Base-by-base conservation (phyloP, 176 grass and related monocot genomes). In the Aegilops longissima region DNA sequence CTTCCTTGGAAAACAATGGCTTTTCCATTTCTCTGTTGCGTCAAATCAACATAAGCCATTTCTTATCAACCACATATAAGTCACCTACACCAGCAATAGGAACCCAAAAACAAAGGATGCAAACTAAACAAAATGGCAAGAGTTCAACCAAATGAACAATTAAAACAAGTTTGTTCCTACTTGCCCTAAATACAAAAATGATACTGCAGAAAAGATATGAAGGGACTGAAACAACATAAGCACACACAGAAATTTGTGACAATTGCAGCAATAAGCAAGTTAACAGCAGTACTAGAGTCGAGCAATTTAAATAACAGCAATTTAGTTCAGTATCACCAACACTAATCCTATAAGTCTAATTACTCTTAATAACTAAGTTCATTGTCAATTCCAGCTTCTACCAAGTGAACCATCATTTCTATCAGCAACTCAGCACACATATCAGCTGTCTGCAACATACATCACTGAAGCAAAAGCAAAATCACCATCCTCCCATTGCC, bases 341-440 rank as follows among this genome's bases (percentile, higher is more conserved):
- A 61, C 61, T 79, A 51, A 47, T 29, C 77, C 61, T 61, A 66
- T 36, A 87, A 35, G 44, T 52, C 36, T 76, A 86, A 56, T 40
- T 88, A 80, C 51, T 75, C 85, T 83, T 83, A 87, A 67, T 62
- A 52, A 75, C 30, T 36, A 25, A 74, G 85, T 84, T 84, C 49
- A 76, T 70, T 65, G 39, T 24, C 49, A 81, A 88, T 54, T 84
- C 70, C 62, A 84, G 69, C 61, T 91, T 88, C 89, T 88, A 88
- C 67, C n/a, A 62, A 77, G 69, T 20, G 47, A 91, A 84, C 51
- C 31, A 88, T 85, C 70, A 81, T 40, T 85, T 81, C 63, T 88
- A 88, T 40, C 62, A 70, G 61, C 18, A 71, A 76, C 49, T 71
- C n/a, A 40, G 67, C 62, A 85, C 5, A 9, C 21, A 51, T 62